Evolutionary conservation across 495 filamentous ascomycete genomes (phyloP).

Genomic region (Penicillium paxilli): DNA sequence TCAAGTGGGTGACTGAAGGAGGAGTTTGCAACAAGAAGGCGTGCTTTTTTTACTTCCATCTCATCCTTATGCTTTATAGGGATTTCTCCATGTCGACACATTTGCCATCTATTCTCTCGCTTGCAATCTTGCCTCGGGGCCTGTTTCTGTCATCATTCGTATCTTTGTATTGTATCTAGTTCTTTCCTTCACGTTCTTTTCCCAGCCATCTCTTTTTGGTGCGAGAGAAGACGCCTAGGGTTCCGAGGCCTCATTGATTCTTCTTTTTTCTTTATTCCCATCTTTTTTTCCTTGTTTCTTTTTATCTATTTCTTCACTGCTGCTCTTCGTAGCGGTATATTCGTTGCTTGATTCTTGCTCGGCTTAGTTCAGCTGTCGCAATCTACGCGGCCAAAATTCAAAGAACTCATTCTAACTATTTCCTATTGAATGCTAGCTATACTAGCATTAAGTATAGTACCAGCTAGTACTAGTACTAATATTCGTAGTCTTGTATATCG

Average conservation of each 20-base stretch:
- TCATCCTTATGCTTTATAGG: neutral
- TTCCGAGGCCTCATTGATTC: conserved; percentile 6
- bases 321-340: neutral
- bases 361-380: neutral
- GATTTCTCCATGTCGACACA: conserved; percentile 7
- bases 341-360: neutral
- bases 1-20: conserved; percentile 22
- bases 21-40: conserved; percentile 26
- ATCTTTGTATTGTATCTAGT: conserved; percentile 30
- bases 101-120: conserved; percentile 23
- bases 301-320: no score
- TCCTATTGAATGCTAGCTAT: neutral
- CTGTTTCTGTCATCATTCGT: conserved; percentile 6
- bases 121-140: conserved; percentile 10
- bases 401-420: neutral
- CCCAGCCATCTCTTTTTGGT: conserved; percentile 3
- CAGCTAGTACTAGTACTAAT: neutral
- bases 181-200: conserved; percentile 12
- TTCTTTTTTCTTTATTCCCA: neutral
- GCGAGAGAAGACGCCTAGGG: conserved; percentile 7
- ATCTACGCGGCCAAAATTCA: conserved; percentile 6
- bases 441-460: neutral
- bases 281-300: no score
- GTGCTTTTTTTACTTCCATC: conserved; percentile 11
- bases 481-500: neutral